Evolutionary conservation across 805 yeast species (phyloP).

Genomic region (Nakazawaea siamensis): DNA sequence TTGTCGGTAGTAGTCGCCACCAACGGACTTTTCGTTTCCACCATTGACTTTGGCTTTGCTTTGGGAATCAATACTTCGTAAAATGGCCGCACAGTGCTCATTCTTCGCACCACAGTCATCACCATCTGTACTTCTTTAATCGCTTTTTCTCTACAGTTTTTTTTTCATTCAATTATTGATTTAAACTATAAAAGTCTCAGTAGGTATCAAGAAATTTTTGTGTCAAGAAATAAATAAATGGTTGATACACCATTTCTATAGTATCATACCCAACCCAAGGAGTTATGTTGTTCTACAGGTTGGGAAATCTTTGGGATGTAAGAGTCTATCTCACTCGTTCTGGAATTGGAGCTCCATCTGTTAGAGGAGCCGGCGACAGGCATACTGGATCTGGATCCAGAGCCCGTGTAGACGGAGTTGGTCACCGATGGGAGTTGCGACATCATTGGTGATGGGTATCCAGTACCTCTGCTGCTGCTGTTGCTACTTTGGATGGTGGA

Average conservation of each 20-base stretch:
- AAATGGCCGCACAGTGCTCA: neutral
- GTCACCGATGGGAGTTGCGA: slow-evolving; percentile 15
- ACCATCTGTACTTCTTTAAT: neutral
- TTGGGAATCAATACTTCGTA: no score
- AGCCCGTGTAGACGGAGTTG: slow-evolving; percentile 6
- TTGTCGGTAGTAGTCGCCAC: neutral
- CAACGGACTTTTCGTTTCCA: neutral
- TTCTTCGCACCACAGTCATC: neutral
- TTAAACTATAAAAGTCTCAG: neutral
- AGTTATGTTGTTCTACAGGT: slow-evolving; percentile 64
- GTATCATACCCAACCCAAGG: slow-evolving; percentile 55
- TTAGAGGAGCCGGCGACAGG: neutral
- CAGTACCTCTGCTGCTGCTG: no score
- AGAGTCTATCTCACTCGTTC: slow-evolving; percentile 19
- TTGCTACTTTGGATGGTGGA: slow-evolving; percentile 4
- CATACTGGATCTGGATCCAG: neutral
- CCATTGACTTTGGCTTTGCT: neutral
- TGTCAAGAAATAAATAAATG: neutral
- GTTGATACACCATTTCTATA: neutral
- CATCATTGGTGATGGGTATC: slow-evolving; percentile 12
- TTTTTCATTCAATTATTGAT: no score
- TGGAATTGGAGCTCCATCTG: slow-evolving; percentile 8
- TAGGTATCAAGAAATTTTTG: neutral
- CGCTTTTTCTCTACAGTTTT: neutral
- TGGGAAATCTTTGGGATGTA: slow-evolving; percentile 45